Percentiles rank a stretch among this genome's conserved stretches.
Evolutionary conservation across 192 early-diverging fungal species (phyloP).

Genomic region (Backusella tarrabulga): DNA sequence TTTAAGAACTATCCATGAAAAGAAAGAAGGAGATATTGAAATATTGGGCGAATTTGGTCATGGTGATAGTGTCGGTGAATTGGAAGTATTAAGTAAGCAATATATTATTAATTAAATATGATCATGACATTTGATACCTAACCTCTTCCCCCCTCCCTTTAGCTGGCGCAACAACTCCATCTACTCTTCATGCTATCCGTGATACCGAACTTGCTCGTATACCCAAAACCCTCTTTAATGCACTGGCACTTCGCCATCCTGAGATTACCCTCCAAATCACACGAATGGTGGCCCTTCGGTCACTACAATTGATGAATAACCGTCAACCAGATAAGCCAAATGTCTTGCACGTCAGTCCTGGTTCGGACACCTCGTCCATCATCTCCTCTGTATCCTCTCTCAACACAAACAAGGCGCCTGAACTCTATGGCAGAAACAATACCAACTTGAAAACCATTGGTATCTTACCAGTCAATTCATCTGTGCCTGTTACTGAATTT

Average conservation of each 20-base stretch:
- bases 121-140: not conserved
- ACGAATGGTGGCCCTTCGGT: slow-evolving; percentile 81
- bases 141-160: not conserved
- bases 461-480: slow-evolving; percentile 80
- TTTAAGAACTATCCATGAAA: slow-evolving; percentile 80
- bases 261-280: slow-evolving; percentile 91
- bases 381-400: slow-evolving; percentile 8
- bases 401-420: slow-evolving; percentile 15
- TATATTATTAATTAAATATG: not conserved
- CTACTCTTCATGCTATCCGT: slow-evolving; percentile 95
- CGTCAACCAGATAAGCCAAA: not conserved
- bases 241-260: slow-evolving; percentile 84
- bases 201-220: slow-evolving; percentile 95
- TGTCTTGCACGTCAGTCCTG: not conserved
- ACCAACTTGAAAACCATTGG: slow-evolving; percentile 94
- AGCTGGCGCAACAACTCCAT: slow-evolving; percentile 63
- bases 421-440: slow-evolving; percentile 71
- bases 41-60: slow-evolving; percentile 93
- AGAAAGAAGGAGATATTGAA: slow-evolving; percentile 62
- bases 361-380: slow-evolving; percentile 3
- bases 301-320: slow-evolving; percentile 45
- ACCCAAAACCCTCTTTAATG: slow-evolving; percentile 93
- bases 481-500: slow-evolving; percentile 88
- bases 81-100: slow-evolving; percentile 81
- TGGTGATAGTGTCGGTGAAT: slow-evolving; percentile 93